phyloP scores from a whole-genome alignment of 1,139 yeast species.

The Pneumocystis murina region DNA sequence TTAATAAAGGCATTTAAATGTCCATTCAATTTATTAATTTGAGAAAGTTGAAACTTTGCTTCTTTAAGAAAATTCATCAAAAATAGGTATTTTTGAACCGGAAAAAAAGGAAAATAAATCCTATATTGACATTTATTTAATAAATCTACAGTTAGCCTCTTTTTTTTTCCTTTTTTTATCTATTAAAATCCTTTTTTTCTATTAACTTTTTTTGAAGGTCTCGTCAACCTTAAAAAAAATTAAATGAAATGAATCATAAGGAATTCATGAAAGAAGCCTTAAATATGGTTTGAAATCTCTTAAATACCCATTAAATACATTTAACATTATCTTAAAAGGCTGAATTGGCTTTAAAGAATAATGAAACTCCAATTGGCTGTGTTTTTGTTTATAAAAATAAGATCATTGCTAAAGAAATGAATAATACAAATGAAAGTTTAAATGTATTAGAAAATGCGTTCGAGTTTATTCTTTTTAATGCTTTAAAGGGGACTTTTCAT shows the following conservation, averaged over 20 bases:
- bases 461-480: not conserved
- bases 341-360: constrained; percentile 36
- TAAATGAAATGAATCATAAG: constrained; percentile 16
- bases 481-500: constrained; percentile 53
- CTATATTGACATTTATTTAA: not conserved
- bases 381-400: constrained; percentile 38
- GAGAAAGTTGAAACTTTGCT: constrained; percentile 18
- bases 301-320: not conserved
- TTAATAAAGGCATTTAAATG: constrained; percentile 25
- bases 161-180: too few relatives aligned
- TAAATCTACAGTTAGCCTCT: too few relatives aligned
- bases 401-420: constrained; percentile 66
- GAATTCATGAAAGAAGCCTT: constrained; percentile 38
- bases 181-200: not conserved
- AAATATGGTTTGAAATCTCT: constrained; percentile 18
- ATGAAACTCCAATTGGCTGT: constrained; percentile 67
- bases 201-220: constrained; percentile 6
- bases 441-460: constrained; percentile 26
- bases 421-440: constrained; percentile 73
- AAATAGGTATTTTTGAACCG: constrained; percentile 24
- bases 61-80: constrained; percentile 17
- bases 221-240: not conserved
- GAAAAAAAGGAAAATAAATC: constrained; percentile 11
- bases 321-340: constrained; percentile 26
- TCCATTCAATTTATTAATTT: constrained; percentile 20